A percentile compares a stretch with the other conserved stretches of the same genome.
Conservation (phyloP, 1,284 basidiomycete species). For the Ustilago sp. region DNA sequence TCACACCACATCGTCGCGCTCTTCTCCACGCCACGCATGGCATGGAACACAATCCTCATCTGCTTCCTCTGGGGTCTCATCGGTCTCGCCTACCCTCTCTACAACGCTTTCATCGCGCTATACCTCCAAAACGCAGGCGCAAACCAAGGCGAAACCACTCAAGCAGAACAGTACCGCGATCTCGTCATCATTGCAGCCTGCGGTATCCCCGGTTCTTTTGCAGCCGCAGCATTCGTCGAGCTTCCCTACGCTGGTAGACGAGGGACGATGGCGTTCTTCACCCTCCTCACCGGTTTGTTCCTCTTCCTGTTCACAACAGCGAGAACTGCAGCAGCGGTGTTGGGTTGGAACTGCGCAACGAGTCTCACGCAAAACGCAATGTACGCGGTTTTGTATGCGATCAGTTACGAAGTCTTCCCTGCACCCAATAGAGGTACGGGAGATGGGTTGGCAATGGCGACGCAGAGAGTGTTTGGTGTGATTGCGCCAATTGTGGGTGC, state of each 20-base stretch:
- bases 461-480: slow-evolving; percentile 77
- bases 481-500: slow-evolving; percentile 78
- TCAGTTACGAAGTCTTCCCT: slow-evolving; percentile 77
- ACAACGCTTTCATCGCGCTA: slow-evolving; percentile 76
- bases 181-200: slow-evolving; percentile 76
- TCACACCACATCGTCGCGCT: slow-evolving; percentile 74
- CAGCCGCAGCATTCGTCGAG: slow-evolving; percentile 75
- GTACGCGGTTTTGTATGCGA: slow-evolving; percentile 79
- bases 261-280: slow-evolving; percentile 76
- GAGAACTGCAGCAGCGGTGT: slow-evolving; percentile 74
- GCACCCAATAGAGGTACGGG: slow-evolving; percentile 80
- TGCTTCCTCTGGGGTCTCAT: slow-evolving; percentile 78
- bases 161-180: slow-evolving; percentile 76
- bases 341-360: slow-evolving; percentile 79
- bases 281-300: slow-evolving; percentile 77
- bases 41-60: slow-evolving; percentile 76
- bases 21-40: slow-evolving; percentile 76
- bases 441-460: slow-evolving; percentile 76
- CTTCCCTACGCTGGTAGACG: slow-evolving; percentile 76
- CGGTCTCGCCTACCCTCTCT: slow-evolving; percentile 80
- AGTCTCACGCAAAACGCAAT: slow-evolving; percentile 76
- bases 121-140: slow-evolving; percentile 74
- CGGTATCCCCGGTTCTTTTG: slow-evolving; percentile 75
- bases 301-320: slow-evolving; percentile 79
- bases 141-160: slow-evolving; percentile 66